Base-by-base conservation (phyloP, 495 filamentous ascomycete species). In the Daldinia childiae region DNA sequence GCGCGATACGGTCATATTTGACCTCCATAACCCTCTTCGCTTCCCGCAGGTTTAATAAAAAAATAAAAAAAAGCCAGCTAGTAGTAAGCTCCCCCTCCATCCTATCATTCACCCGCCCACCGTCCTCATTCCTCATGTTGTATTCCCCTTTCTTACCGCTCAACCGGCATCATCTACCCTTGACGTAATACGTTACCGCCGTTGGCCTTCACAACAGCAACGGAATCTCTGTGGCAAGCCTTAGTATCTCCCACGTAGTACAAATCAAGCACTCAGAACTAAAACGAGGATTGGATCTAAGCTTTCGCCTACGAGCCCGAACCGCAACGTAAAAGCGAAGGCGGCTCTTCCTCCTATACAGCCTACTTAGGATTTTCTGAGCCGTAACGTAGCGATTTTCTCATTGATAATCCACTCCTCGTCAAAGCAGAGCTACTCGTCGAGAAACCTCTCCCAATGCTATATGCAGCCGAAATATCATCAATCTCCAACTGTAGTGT, bases 401-500 rank as follows among this genome's bases (percentile, higher is more conserved):
- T 48, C 43, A 21, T 48, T 48, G 43, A 48, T 24, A 24, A 48
- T 48, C 43, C 43, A 24, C 21, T 34, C 30, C 27, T 15, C 21
- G n/a, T 58, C 52, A 26, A 21, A 57, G 50, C 38, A 30, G 38
- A 56, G 21, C 32, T 39, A 36, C 41, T 14, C 30, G 17, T 14
- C 32, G 32, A 38, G 24, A 36, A 36, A 36, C 34, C 34, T 14
- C 41, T 57, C 29, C 62, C 48, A 60, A 58, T 65, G 58, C 65
- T 61, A 66, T 69, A 57, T 55, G 54, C 57, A 39, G 30, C 65
- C 43, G 43, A 52, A 45, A 41, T 59, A 17, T 48, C 58, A 63
- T 73, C 61, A 60, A 65, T 70, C 50, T 69, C 58, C 51, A 63
- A 57, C 27, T 15, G 63, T 60, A 41, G 19, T 63, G 52, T 62